These are phyloP conservation scores for Mycena chlorophos DNA, from an alignment of 768 basidiomycete genomes.

Conservation along the genomic window DNA sequence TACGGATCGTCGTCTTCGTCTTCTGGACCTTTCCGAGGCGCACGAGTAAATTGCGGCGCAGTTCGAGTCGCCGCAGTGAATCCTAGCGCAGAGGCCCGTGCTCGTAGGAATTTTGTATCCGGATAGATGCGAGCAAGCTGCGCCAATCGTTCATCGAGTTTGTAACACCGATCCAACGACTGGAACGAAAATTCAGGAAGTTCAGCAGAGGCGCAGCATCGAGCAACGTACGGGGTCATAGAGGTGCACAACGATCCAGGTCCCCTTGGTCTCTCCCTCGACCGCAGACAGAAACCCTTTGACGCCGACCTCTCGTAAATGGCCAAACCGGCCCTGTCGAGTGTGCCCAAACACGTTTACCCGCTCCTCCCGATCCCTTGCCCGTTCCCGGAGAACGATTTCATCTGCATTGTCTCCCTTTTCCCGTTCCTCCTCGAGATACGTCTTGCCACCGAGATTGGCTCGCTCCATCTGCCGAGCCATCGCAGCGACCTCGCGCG, in stretches of 20 bases:
- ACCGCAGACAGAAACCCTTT: conserved; percentile 73
- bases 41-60: conserved; percentile 17
- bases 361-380: conserved; percentile 32
- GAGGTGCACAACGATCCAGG: conserved; percentile 85
- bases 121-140: conserved; percentile 69
- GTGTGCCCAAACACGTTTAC: conserved; percentile 49
- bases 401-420: conserved; percentile 53
- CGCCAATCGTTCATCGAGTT: conserved; percentile 66
- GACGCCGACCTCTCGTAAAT: conserved; percentile 77
- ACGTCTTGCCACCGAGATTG: conserved; percentile 68
- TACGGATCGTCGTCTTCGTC: conserved; percentile 54
- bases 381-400: conserved; percentile 45
- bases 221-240: conserved; percentile 68
- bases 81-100: conserved; percentile 72
- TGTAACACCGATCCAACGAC: conserved; percentile 76
- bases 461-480: conserved; percentile 63
- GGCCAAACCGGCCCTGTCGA: conserved; percentile 65
- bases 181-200: conserved; percentile 27
- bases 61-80: conserved; percentile 29
- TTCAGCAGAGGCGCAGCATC: conserved; percentile 8
- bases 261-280: conserved; percentile 64
- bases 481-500: conserved; percentile 52
- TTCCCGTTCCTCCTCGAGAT: conserved; percentile 73
- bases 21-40: conserved; percentile 17
- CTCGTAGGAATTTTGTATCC: conserved; percentile 79